Base-by-base conservation (phyloP, 805 yeast species). In the Lachancea waltii region DNA sequence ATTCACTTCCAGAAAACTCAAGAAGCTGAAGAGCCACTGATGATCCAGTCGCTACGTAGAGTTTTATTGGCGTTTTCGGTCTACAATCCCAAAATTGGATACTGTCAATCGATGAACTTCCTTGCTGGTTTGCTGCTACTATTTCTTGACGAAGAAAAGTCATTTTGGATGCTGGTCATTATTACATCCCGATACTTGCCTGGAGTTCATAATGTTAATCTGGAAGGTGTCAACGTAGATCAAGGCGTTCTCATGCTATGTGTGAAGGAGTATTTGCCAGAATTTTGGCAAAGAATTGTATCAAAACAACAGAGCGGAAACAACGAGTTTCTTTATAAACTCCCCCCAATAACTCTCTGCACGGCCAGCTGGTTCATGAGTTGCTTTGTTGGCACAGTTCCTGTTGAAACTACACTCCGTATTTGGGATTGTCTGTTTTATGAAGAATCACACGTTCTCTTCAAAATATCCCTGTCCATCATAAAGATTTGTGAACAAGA, bases 291-390 rank as follows among this genome's bases (percentile, higher is more conserved):
- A 11, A 45, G 53, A 15, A 48, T 50, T 16, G 34, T 34, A 4
- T 15, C 37, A 4, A 26, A 30, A 14, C 26, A 38, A n/a, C 33
- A 38, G 20, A 18, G 27, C 15, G 35, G 33, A 7, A 56, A 47
- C 21, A 53, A 66, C 31, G 68, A 72, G 52, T 79, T 85, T 43
- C 68, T 90, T 22, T 70, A 76, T 11, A 80, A 82, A 48, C 63
- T 89, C 30, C 97, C 98, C 1, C 95, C 97, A 2, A 73, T 92
- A 3, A 84, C 96, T 1, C 69, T 92, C 32, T 92, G 95, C 48
- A 92, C 97, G 1, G 90, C 96, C 0, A 79, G 95, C 38, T 92
- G 98, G 98, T 92, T 92, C 56, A 90, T 92, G 97, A 84, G 96
- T 51, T 75, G 85, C n/a, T 92, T 84, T 62, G 86, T 92, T 24